Percentiles rank a stretch among this genome's conserved stretches.
phyloP scores from a whole-genome alignment of 2,329 filamentous ascomycete genomes.

The Emergomyces orientalis region DNA sequence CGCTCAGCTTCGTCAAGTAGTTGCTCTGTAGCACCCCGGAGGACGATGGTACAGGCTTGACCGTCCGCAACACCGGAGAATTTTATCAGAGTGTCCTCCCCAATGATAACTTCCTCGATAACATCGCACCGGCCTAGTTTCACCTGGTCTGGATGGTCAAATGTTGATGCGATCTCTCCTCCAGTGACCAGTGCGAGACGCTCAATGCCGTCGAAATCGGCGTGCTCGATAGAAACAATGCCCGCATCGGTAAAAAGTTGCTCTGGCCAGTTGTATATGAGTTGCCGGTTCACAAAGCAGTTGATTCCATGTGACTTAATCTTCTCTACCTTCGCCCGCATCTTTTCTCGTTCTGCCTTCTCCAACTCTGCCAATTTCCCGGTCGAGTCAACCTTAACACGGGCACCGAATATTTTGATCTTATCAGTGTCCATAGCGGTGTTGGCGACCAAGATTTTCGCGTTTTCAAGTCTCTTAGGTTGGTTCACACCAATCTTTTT shows the following conservation, averaged over 20 bases:
- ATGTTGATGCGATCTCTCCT: constrained; percentile 93
- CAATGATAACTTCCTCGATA: constrained; percentile 97
- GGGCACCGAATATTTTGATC: constrained; percentile 97
- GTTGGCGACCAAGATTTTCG: constrained; percentile 95
- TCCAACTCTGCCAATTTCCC: constrained; percentile 97
- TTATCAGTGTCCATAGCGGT: constrained; percentile 99
- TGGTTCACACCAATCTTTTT: constrained; percentile 99
- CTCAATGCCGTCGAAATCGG: constrained; percentile 97
- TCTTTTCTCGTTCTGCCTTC: constrained; percentile 97
- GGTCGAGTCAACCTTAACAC: constrained; percentile 92
- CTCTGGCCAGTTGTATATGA: constrained; percentile 99
- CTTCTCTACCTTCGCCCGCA: constrained; percentile 97
- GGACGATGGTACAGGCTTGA: constrained; percentile 89
- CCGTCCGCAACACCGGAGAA: constrained; percentile 94
- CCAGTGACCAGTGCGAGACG: constrained; percentile 88
- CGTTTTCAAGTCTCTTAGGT: constrained; percentile 92
- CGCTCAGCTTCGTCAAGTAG: constrained; percentile 94
- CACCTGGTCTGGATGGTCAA: constrained; percentile 94
- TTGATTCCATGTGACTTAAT: constrained; percentile 99
- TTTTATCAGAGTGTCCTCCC: constrained; percentile 93
- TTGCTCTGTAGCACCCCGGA: constrained; percentile 93
- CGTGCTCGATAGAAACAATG: constrained; percentile 97
- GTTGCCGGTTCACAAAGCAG: constrained; percentile 98
- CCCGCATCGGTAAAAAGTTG: constrained; percentile 96
- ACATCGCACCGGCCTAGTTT: constrained; percentile 91